phyloP scores from a whole-genome alignment of 208 protist genomes.

The Borovskyia barvae region DNA sequence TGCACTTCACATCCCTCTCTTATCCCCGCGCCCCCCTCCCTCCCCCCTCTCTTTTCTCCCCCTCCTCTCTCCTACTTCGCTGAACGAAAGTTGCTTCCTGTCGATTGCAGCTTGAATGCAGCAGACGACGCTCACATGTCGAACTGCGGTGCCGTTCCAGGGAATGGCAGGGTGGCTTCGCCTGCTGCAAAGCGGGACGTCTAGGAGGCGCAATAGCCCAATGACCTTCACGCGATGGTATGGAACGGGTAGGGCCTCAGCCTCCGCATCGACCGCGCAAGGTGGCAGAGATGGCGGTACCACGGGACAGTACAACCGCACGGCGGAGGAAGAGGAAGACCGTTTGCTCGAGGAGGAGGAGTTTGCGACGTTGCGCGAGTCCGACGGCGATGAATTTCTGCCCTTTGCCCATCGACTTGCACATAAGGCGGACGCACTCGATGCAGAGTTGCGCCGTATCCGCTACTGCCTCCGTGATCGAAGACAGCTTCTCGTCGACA shows the following conservation, averaged over 20 bases:
- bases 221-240: no score
- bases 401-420: constrained; percentile 46
- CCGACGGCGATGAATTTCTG: constrained; percentile 45
- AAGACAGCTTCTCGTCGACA: constrained; percentile 61
- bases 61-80: constrained; percentile 2
- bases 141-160: no score
- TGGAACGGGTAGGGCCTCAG: no score
- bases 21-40: no score
- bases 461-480: constrained; percentile 55
- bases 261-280: no score
- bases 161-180: no score
- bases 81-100: background rate
- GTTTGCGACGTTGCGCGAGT: constrained; percentile 40
- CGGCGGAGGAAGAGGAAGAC: constrained; percentile 47
- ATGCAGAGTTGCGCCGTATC: constrained; percentile 57
- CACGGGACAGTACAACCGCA: constrained; percentile 15
- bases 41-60: constrained; percentile 1
- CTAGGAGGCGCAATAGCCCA: no score
- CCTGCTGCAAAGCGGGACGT: no score
- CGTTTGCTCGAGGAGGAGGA: constrained; percentile 75
- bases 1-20: no score
- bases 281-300: background rate
- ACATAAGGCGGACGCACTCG: constrained; percentile 58
- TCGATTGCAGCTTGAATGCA: no score
- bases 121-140: no score